Evolutionary conservation across 192 early-diverging fungal genomes (phyloP).

Genomic region (Backusella parvicylindrica): DNA sequence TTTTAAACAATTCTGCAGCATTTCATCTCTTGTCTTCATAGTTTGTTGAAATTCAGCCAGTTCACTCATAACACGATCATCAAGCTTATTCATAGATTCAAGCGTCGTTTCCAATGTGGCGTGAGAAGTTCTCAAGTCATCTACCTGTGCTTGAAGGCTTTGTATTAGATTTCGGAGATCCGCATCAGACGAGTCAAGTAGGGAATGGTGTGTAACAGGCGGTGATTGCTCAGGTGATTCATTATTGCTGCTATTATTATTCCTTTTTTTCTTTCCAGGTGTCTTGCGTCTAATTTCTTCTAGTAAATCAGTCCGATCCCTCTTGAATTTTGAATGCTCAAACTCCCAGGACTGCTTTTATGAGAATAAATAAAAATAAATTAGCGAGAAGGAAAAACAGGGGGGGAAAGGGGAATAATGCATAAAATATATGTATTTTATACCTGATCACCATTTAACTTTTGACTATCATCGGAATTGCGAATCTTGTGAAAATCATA

Average conservation of each 20-base stretch:
- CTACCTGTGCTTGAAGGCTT: background rate
- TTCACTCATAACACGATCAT: background rate
- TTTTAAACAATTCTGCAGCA: background rate
- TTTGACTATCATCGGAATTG: slow-evolving; percentile 43
- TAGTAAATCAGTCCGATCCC: slow-evolving; percentile 14
- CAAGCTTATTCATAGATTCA: background rate
- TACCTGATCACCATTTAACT: slow-evolving; percentile 55
- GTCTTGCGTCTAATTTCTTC: slow-evolving; percentile 21
- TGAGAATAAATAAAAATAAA: background rate
- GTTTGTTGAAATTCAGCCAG: background rate
- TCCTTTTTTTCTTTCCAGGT: slow-evolving; percentile 14
- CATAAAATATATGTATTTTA: background rate
- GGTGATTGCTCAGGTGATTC: background rate
- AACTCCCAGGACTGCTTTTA: slow-evolving; percentile 13
- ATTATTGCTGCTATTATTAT: background rate
- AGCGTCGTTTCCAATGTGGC: background rate
- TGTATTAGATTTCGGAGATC: background rate
- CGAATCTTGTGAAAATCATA: slow-evolving; percentile 78
- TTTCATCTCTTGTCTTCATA: background rate
- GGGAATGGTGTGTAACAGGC: background rate
- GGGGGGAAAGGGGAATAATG: background rate
- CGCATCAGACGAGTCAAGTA: background rate
- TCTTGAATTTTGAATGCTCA: slow-evolving; percentile 6
- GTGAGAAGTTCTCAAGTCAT: background rate
- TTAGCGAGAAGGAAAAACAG: background rate